A percentile compares a stretch with the other conserved stretches of the same genome.
Conservation (phyloP, 1,284 basidiomycete species). For the Apiotrichum gamsii region DNA sequence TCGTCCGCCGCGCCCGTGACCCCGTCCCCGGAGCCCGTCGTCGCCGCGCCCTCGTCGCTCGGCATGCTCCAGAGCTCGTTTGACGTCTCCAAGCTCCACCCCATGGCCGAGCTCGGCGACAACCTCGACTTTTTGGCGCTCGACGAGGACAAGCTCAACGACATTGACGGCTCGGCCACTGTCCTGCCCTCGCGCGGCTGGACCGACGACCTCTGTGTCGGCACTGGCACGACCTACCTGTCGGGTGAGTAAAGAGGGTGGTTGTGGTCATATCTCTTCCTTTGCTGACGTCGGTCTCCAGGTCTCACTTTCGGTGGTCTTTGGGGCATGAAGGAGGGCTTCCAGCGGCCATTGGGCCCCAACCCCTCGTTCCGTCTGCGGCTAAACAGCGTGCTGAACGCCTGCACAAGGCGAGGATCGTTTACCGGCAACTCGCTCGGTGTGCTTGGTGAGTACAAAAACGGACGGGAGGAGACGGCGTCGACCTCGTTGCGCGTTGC, state of each 20-base stretch:
- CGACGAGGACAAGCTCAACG: slow-evolving; percentile 86
- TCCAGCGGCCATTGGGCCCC: slow-evolving; percentile 67
- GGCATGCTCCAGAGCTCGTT: slow-evolving; percentile 77
- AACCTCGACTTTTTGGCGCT: slow-evolving; percentile 86
- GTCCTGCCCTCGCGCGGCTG: slow-evolving; percentile 90
- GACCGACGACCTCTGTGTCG: slow-evolving; percentile 99
- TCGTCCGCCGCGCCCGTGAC: slow-evolving; percentile 1
- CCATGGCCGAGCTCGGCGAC: slow-evolving; percentile 71
- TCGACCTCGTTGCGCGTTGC: too few relatives aligned
- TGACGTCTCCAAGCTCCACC: slow-evolving; percentile 84
- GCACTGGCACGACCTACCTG: slow-evolving; percentile 97
- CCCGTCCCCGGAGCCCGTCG: slow-evolving; percentile 10
- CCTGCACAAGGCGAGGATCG: slow-evolving; percentile 89
- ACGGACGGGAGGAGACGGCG: too few relatives aligned
- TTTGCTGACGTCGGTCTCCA: slow-evolving; percentile 53
- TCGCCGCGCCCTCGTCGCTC: slow-evolving; percentile 56
- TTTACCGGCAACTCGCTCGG: slow-evolving; percentile 99
- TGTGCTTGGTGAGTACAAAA: slow-evolving; percentile 66
- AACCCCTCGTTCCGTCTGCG: slow-evolving; percentile 68
- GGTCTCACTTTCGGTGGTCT: slow-evolving; percentile 87
- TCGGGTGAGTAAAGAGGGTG: slow-evolving; percentile 62
- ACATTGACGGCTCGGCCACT: slow-evolving; percentile 74
- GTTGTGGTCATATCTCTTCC: slow-evolving; percentile 62
- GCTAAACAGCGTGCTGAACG: slow-evolving; percentile 95
- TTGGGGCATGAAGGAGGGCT: slow-evolving; percentile 94